Evolutionary conservation across 139 green algal species (phyloP), one percentile per base, ranked within the genome.

Genomic region (Chloropicon primus): DNA sequence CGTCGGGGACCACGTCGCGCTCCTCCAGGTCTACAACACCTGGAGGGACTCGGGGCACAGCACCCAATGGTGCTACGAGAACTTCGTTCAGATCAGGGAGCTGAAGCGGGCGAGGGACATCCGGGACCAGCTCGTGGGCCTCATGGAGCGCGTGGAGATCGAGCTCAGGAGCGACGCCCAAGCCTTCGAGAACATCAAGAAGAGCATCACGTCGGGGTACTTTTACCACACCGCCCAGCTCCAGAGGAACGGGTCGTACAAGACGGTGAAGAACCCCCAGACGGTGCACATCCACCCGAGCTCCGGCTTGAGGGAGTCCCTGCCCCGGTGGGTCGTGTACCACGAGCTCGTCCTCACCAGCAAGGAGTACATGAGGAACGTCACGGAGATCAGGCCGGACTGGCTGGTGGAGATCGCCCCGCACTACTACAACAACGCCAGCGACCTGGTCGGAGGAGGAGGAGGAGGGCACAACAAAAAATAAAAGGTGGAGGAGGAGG

Each of bases 101-200:
- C 97, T 99, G 94, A 97, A 98, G 88, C 86, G 91, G 0, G 95
- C 95, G 22, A 79, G 94, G 0, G 95, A 99, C 83, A 93, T 99
- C 74, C 82, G 95, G 0, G 95, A 99, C 74, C 95, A 99, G 89
- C 86, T 99, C 75, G 85, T 95, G 73, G 91, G 88, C 1, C 87
- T 99, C 22, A 94, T 98, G 89, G 95, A 98, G 81, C 88, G 95
- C 0, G 93, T 96, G 79, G 95, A 99, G 87, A 92, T 98, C 5
- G 89, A 97, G 75, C 87, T 97, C 77, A 78, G 84, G 54, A 89
- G 78, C 28, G 89, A 94, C 80, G n/a, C 76, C 1, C 74, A 84
- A 27, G 90, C 96, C 74, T 75, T 93, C 27, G 92, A 94, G 24
- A 80, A 73, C 72, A 89, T 93, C 75, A 82, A 85, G 26, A 90